Conservation (phyloP, 2,329 filamentous ascomycete species). For the Neofusicoccum sp. region DNA sequence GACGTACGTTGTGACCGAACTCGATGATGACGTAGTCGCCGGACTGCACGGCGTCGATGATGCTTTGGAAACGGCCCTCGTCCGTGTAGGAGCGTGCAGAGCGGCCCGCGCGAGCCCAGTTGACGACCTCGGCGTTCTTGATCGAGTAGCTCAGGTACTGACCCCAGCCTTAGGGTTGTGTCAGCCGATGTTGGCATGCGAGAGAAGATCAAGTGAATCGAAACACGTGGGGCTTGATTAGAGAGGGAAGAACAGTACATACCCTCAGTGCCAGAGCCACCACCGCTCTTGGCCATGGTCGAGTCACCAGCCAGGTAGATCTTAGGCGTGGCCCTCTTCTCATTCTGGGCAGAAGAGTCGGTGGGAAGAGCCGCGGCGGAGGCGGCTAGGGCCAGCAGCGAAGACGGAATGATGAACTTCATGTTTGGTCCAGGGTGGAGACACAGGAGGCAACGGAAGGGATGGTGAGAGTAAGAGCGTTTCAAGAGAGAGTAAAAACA, state of each 20-base stretch:
- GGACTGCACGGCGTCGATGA: conserved; percentile 53
- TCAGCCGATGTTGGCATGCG: not conserved
- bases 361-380: conserved; percentile 12
- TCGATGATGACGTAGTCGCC: conserved; percentile 69
- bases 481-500: not conserved
- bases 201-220: too few species aligned
- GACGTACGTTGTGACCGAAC: conserved; percentile 63
- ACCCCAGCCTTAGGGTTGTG: conserved; percentile 57
- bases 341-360: not conserved
- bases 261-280: conserved; percentile 39
- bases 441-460: not conserved
- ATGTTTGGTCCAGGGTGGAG: not conserved
- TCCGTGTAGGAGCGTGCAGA: conserved; percentile 66
- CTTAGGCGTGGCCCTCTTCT: conserved; percentile 31
- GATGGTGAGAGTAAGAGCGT: not conserved
- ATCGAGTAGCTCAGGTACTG: conserved; percentile 58
- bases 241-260: not conserved
- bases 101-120: conserved; percentile 65
- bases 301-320: conserved; percentile 61
- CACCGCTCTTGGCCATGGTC: conserved; percentile 55
- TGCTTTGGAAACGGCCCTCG: conserved; percentile 63
- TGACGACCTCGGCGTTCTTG: conserved; percentile 51
- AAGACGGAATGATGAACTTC: conserved; percentile 18
- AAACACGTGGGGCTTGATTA: too few species aligned
- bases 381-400: conserved; percentile 7